Percentiles rank a stretch among this genome's conserved stretches.
Evolutionary conservation across 177 flowering plant species (phyloP).

Genomic region (Tripterygium wilfordii): DNA sequence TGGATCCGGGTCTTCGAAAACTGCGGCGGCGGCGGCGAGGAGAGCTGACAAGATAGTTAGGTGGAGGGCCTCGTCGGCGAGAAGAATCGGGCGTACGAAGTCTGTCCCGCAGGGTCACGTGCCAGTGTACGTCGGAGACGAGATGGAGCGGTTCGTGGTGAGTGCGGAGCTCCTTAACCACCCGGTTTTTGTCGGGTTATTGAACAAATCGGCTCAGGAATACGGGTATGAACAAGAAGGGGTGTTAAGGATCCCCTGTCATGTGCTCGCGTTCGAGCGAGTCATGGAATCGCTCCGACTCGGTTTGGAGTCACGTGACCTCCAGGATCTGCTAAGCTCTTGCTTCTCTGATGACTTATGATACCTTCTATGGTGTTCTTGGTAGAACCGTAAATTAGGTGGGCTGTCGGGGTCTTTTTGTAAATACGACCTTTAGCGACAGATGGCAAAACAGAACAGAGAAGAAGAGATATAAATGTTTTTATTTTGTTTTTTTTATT

Average conservation of each 20-base stretch:
- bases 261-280: slow-evolving; percentile 44
- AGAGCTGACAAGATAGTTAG: no score
- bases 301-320: slow-evolving; percentile 12
- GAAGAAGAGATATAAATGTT: no score
- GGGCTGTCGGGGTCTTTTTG: no score
- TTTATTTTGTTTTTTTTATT: no score
- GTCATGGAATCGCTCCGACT: slow-evolving; percentile 41
- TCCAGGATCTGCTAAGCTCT: not conserved
- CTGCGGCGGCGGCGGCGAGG: slow-evolving; percentile 5
- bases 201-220: slow-evolving; percentile 50
- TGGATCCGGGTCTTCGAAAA: no score
- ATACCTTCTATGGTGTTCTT: no score
- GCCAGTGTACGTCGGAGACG: slow-evolving; percentile 63
- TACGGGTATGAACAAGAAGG: slow-evolving; percentile 63
- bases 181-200: slow-evolving; percentile 40
- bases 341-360: no score
- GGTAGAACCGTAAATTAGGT: no score
- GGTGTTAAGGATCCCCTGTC: slow-evolving; percentile 47
- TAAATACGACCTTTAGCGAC: no score
- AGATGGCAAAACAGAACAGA: no score
- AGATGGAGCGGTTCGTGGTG: slow-evolving; percentile 59
- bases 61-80: no score
- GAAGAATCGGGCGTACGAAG: not conserved
- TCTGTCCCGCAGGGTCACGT: slow-evolving; percentile 48
- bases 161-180: slow-evolving; percentile 50